Evolutionary conservation across 768 basidiomycete genomes (phyloP), one percentile per base, ranked within the genome.

Genomic region (Xerocomellus dryophilus): DNA sequence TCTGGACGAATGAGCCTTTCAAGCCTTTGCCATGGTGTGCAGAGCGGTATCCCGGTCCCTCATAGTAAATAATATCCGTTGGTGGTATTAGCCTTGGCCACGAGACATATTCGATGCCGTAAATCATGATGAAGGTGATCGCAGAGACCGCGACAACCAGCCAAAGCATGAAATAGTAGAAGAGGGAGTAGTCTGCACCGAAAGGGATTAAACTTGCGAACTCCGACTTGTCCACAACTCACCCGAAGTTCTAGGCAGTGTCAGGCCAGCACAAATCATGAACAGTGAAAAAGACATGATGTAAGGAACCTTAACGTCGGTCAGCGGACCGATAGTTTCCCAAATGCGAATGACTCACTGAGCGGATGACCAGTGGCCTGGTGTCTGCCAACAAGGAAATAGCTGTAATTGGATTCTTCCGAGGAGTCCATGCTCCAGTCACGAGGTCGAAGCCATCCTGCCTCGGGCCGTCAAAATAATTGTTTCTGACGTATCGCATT

Each of bases 391-490:
- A 75, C 56, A 93, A 75, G 56, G 88, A 86, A 59, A 86, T 71
- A 11, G 87, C 77, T 10, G 85, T 81, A 36, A 84, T 76, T 18
- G 87, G 86, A 35, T 82, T 86, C 61, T 82, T 85, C 58, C 83
- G 80, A n/a, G 95, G 90, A 32, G 84, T 77, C 92, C 94, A 99
- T 8, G 80, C 78, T 4, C 97, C 97, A 21, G 94, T 94, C 56
- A 99, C 78, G 53, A 99, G 78, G 69, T 99, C 97, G 66, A 90
- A 97, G 9, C 90, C 93, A 72, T 99, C 97, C 85, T 94, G 62
- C 65, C 95, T 77, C 46, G 93, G 80, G 7, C 97, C 97, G 69
- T 99, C 97, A 58, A 97, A 89, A 73, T 92, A 92, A 66, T 96
- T 98, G 76, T 98, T 98, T 78, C 88, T 94, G 61, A 97, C 65